Percentiles rank a stretch among this genome's conserved stretches.
Conservation (phyloP, 2,329 filamentous ascomycete genomes). For the Penicillium sp. region DNA sequence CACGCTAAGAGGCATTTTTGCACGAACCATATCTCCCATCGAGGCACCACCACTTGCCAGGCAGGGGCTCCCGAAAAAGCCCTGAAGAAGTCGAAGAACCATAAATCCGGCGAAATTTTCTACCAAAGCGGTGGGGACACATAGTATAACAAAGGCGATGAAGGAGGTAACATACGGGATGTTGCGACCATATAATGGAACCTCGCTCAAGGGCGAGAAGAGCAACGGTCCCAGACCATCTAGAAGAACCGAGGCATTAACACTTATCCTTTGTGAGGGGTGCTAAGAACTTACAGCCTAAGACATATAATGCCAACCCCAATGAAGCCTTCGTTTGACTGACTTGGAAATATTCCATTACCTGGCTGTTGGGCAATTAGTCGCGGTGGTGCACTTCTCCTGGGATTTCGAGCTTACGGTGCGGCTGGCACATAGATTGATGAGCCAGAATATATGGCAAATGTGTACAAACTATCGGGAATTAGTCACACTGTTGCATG, state of each 20-base stretch:
- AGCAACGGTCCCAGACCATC: constrained; percentile 53
- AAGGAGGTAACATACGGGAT: constrained; percentile 64
- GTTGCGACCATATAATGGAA: constrained; percentile 63
- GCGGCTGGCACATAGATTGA: neutral
- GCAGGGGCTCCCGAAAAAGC: constrained; percentile 53
- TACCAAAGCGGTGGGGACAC: constrained; percentile 59
- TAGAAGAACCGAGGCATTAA: neutral
- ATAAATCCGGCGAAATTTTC: constrained; percentile 62
- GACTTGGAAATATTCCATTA: neutral
- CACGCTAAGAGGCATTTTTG: neutral
- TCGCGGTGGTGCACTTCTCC: neutral
- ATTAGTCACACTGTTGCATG: neutral
- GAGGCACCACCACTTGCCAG: constrained; percentile 1
- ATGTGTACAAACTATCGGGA: neutral
- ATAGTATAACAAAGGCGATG: constrained; percentile 62
- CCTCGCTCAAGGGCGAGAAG: constrained; percentile 64
- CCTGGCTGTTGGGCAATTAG: neutral
- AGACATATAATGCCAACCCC: neutral
- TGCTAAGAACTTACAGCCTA: neutral
- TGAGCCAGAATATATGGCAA: neutral
- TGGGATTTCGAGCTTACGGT: neutral
- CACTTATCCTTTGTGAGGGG: neutral
- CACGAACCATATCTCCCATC: neutral
- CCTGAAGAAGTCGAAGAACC: constrained; percentile 60
- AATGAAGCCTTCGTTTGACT: neutral